Base-by-base conservation (phyloP, 2,329 filamentous ascomycete genomes). In the Bipolaris oryzae region DNA sequence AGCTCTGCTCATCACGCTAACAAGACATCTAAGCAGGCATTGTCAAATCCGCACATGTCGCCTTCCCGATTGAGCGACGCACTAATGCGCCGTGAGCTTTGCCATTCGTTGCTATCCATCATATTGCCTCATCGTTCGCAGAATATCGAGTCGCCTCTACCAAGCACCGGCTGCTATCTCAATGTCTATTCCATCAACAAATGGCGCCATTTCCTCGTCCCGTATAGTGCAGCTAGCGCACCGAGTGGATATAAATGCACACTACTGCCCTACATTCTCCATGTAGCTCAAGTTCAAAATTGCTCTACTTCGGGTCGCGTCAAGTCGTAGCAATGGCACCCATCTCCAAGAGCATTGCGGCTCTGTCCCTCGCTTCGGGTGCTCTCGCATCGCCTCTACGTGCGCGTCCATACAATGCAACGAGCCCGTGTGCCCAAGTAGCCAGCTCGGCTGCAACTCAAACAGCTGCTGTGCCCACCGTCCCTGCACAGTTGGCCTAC, bases 401-500 rank as follows among this genome's bases (percentile, higher is more conserved):
- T 55, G 42, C 61, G n/a, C 61, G 67, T 10, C 66, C 71, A 48
- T 43, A 56, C 49, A 70, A 74, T 64, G 65, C 63, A 1, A 64
- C 67, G 3, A 72, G 58, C 50, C 69, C 74, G 20, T 76, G 74
- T 61, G 74, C 72, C 16, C 60, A 67, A 46, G 73, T 75, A 23
- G 66, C 64, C 42, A 65, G 71, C 7, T 63, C 70, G 2, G 64
- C 68, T 13, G 72, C 68, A 5, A 50, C 63, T 7, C 68, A 75
- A 44, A 50, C 68, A 25, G 65, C 71, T 16, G 41, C 39, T 18
- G 48, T 35, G 5, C 77, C 77, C 1, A 79, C 74, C 10, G 76
- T 81, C 4, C 71, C 78, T 23, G 79, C 79, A 6, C 56, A 75
- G 51, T 60, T 80, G 47, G 80, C 79, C 3, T 80, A 79, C 58